Evolutionary conservation across 2,329 filamentous ascomycete genomes (phyloP).

Genomic region (Cryphonectria parasitica): DNA sequence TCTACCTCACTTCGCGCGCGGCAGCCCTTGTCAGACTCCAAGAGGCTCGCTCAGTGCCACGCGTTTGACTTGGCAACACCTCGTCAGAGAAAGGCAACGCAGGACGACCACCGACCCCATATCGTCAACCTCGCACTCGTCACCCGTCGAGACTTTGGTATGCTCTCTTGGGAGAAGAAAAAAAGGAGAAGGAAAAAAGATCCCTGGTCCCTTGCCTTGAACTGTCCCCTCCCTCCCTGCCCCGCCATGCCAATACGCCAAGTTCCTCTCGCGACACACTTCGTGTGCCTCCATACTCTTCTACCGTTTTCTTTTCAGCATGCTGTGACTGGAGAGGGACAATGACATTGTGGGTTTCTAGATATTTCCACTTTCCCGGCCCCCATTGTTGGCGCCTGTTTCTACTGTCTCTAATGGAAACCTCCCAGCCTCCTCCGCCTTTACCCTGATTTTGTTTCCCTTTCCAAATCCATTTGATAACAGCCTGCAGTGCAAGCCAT

Average conservation of each 20-base stretch:
- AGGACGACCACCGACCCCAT: background rate
- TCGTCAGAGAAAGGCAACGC: slow-evolving; percentile 7
- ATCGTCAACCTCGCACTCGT: background rate
- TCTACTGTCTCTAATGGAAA: background rate
- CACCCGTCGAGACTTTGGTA: background rate
- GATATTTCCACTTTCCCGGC: background rate
- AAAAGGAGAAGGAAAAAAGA: background rate
- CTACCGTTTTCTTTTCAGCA: background rate
- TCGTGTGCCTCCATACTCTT: background rate
- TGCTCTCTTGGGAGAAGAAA: background rate
- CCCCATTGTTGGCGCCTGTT: background rate
- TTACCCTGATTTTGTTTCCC: background rate
- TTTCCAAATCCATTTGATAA: background rate
- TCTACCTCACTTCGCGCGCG: background rate
- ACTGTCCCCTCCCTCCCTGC: background rate
- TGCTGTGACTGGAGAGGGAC: background rate
- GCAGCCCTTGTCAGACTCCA: background rate
- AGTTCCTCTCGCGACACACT: background rate
- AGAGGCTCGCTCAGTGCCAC: slow-evolving; percentile 14
- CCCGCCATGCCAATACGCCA: slow-evolving; percentile 2
- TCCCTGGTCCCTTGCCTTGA: background rate
- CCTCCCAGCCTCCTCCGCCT: background rate
- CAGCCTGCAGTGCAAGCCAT: background rate
- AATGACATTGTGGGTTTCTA: background rate
- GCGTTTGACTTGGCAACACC: slow-evolving; percentile 26